Conservation (phyloP, 164 flowering plant genomes). For the Aristolochia contorta region DNA sequence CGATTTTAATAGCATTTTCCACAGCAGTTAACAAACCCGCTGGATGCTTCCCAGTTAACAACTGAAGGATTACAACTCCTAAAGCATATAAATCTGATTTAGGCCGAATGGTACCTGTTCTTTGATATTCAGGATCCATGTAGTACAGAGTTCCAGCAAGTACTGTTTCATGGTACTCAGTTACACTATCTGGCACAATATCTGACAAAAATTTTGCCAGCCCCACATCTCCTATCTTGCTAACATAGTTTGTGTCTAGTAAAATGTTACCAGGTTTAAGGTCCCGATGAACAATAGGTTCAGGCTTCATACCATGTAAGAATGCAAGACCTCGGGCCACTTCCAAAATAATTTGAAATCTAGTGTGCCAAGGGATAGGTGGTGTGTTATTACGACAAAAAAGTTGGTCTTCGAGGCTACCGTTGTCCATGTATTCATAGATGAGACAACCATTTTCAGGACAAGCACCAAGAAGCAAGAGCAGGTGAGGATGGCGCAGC, state of each 20-base stretch:
- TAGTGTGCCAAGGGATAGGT: slow-evolving; percentile 65
- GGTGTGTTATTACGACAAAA: slow-evolving; percentile 24
- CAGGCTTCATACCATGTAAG: slow-evolving; percentile 66
- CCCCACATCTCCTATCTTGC: slow-evolving; percentile 86
- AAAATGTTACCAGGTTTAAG: slow-evolving; percentile 81
- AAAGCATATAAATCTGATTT: slow-evolving; percentile 83
- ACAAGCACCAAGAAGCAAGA: slow-evolving; percentile 77
- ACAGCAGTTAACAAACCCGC: slow-evolving; percentile 34
- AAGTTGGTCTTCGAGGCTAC: slow-evolving; percentile 62
- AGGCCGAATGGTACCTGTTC: slow-evolving; percentile 80
- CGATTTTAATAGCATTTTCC: slow-evolving; percentile 41
- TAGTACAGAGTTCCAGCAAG: slow-evolving; percentile 69
- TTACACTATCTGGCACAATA: slow-evolving; percentile 59
- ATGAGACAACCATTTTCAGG: slow-evolving; percentile 72
- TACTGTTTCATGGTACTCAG: slow-evolving; percentile 52
- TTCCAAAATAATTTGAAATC: slow-evolving; percentile 58
- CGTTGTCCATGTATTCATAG: slow-evolving; percentile 82
- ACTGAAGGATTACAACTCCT: slow-evolving; percentile 62
- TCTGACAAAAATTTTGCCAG: slow-evolving; percentile 56
- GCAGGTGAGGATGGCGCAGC: slow-evolving; percentile 64
- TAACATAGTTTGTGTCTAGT: slow-evolving; percentile 48
- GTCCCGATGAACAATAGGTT: slow-evolving; percentile 76
- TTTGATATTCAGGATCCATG: slow-evolving; percentile 90
- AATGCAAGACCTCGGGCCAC: slow-evolving; percentile 80
- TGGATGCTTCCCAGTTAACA: slow-evolving; percentile 52